phyloP scores from a whole-genome alignment of 306 rosid genomes.

The Cajanus cajan region DNA sequence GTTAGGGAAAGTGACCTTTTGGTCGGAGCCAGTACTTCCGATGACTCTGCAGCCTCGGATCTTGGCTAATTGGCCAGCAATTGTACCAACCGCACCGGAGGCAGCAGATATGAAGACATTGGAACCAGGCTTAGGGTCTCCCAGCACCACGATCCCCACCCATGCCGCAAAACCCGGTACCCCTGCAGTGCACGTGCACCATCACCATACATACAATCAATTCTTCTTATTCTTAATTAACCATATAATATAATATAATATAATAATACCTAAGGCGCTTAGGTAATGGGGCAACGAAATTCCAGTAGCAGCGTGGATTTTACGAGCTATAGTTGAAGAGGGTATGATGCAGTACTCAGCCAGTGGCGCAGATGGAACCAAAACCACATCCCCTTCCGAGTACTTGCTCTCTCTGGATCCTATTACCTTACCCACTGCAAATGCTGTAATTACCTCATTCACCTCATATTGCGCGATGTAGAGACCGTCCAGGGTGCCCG shows the following conservation, averaged over 20 bases:
- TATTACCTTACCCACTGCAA: conserved; percentile 44
- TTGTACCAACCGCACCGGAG: conserved; percentile 64
- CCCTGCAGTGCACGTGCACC: conserved; percentile 36
- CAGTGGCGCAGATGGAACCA: conserved; percentile 30
- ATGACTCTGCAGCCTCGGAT: conserved; percentile 63
- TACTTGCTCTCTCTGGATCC: conserved; percentile 41
- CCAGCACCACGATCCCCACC: conserved; percentile 57
- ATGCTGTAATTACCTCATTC: conserved; percentile 46
- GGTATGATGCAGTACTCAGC: conserved; percentile 46
- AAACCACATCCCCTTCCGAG: conserved; percentile 42
- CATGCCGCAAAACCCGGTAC: conserved; percentile 69
- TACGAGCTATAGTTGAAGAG: conserved; percentile 27
- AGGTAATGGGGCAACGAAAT: conserved; percentile 52
- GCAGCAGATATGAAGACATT: conserved; percentile 69
- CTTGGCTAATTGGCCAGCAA: conserved; percentile 73
- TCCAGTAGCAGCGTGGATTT: conserved; percentile 39
- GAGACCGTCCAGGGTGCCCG: conserved; percentile 51
- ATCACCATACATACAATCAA: no score
- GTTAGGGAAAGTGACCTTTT: conserved; percentile 33
- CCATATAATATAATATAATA: no score
- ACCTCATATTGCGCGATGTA: conserved; percentile 30
- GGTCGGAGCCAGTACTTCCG: conserved; percentile 60
- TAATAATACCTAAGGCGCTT: conserved; percentile 43
- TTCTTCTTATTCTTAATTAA: no score
- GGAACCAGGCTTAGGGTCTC: conserved; percentile 47